Conservation (phyloP, 2,329 filamentous ascomycete species). For the Colletotrichum salicis region DNA sequence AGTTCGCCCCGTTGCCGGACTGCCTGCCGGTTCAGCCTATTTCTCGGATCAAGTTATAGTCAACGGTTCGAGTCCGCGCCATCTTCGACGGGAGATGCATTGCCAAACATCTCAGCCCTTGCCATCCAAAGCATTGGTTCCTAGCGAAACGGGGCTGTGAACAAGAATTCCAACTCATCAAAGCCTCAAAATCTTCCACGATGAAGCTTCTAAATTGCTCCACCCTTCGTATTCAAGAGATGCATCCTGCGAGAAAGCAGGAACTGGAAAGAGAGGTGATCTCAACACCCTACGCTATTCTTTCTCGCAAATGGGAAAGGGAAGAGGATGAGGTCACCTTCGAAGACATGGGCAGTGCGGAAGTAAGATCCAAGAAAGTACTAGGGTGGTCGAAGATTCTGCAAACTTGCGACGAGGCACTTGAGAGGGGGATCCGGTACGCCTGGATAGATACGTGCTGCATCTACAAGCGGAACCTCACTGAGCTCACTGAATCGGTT, state of each 20-base stretch:
- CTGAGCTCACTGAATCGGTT: background rate
- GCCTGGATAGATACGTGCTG: constrained; percentile 13
- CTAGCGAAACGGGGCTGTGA: too few species aligned
- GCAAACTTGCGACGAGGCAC: background rate
- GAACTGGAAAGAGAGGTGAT: background rate
- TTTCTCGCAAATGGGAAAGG: background rate
- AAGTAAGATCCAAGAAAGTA: background rate
- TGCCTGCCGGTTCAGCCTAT: too few species aligned
- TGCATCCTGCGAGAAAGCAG: too few species aligned
- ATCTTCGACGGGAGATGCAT: too few species aligned
- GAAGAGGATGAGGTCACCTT: background rate
- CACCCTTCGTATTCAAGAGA: background rate
- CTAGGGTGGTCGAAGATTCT: background rate
- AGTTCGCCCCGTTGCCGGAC: too few species aligned
- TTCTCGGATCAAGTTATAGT: too few species aligned
- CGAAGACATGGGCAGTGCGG: background rate
- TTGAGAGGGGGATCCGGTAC: background rate
- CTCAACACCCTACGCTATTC: background rate
- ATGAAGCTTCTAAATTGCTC: background rate
- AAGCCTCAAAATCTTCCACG: background rate
- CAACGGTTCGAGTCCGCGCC: too few species aligned
- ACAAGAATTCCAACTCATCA: too few species aligned
- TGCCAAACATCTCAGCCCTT: too few species aligned
- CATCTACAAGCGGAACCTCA: background rate
- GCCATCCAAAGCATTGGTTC: too few species aligned